A percentile compares a stretch with the other conserved stretches of the same genome.
Evolutionary conservation across 2,329 filamentous ascomycete species (phyloP).

Genomic region (Penicillium sp.): DNA sequence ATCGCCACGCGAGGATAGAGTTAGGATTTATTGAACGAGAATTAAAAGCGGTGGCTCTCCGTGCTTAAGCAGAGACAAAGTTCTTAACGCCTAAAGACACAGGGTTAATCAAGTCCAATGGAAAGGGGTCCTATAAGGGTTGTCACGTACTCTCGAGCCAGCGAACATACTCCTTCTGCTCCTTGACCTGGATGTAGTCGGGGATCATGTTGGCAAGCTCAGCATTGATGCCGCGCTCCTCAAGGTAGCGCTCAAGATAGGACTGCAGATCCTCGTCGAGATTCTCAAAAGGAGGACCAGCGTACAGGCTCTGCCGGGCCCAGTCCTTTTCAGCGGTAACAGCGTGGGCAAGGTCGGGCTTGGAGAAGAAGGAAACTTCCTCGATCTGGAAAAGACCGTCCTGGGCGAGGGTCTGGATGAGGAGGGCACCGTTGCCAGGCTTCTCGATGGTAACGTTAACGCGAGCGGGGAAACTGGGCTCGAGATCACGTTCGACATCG

Average conservation of each 20-base stretch:
- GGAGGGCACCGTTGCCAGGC: constrained; percentile 79
- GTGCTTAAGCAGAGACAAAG: constrained; percentile 73
- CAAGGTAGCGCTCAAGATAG: constrained; percentile 88
- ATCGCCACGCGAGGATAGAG: constrained; percentile 3
- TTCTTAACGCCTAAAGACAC: constrained; percentile 70
- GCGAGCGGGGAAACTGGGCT: constrained; percentile 74
- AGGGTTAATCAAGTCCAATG: constrained; percentile 16
- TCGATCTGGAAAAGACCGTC: constrained; percentile 87
- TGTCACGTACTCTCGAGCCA: constrained; percentile 74
- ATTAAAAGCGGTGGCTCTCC: neutral
- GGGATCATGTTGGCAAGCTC: constrained; percentile 87
- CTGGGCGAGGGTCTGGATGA: constrained; percentile 84
- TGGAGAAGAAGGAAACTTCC: constrained; percentile 85
- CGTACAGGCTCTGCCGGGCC: constrained; percentile 77
- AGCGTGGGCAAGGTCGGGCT: constrained; percentile 76
- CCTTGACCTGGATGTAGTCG: constrained; percentile 97
- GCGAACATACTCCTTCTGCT: constrained; percentile 92
- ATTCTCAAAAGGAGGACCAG: constrained; percentile 89
- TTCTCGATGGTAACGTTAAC: constrained; percentile 90
- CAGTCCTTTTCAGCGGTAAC: constrained; percentile 77
- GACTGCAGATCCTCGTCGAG: constrained; percentile 95
- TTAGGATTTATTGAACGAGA: constrained; percentile 9
- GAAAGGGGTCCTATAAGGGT: neutral
- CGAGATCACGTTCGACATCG: constrained; percentile 56
- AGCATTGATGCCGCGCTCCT: constrained; percentile 89